Conservation (phyloP, 2,329 filamentous ascomycete genomes). For the Claviceps quebecensis region DNA sequence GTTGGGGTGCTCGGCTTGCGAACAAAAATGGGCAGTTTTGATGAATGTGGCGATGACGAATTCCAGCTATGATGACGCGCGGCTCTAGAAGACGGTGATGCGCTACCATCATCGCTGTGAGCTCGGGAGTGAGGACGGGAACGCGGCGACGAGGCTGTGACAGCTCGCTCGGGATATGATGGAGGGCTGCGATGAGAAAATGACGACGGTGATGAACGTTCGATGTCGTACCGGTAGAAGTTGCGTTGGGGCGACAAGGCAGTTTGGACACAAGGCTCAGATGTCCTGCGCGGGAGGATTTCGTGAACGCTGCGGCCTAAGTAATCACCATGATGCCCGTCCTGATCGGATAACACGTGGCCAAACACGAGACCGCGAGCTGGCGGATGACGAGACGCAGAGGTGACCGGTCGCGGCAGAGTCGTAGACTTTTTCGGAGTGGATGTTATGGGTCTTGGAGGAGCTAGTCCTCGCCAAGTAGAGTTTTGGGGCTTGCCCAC, state of each 20-base stretch:
- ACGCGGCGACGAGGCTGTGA: slow-evolving; percentile 6
- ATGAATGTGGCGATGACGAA: slow-evolving; percentile 17
- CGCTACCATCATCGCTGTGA: slow-evolving; percentile 44
- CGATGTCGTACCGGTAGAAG: slow-evolving; percentile 39
- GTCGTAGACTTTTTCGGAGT: slow-evolving; percentile 20
- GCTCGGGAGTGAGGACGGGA: slow-evolving; percentile 31
- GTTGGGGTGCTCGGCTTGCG: slow-evolving; percentile 30
- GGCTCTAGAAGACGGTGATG: slow-evolving; percentile 10
- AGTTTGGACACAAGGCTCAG: slow-evolving; percentile 54
- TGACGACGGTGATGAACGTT: slow-evolving; percentile 51
- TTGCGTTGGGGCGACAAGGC: slow-evolving; percentile 36
- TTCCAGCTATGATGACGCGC: slow-evolving; percentile 19
- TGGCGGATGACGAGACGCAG: slow-evolving; percentile 20
- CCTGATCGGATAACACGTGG: slow-evolving; percentile 51
- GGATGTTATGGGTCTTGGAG: slow-evolving; percentile 22
- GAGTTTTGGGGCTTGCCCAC: slow-evolving; percentile 35
- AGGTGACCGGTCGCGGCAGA: slow-evolving; percentile 18
- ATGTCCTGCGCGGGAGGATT: slow-evolving; percentile 44
- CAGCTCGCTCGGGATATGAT: neutral
- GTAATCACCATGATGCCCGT: slow-evolving; percentile 35
- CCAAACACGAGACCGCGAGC: slow-evolving; percentile 54
- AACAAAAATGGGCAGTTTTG: slow-evolving; percentile 32
- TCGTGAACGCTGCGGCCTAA: slow-evolving; percentile 47
- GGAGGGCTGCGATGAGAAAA: slow-evolving; percentile 43
- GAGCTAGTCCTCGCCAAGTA: slow-evolving; percentile 19